Evolutionary conservation across 495 filamentous ascomycete genomes (phyloP), one percentile per base, ranked within the genome.

Genomic region (Penicillium canescens): DNA sequence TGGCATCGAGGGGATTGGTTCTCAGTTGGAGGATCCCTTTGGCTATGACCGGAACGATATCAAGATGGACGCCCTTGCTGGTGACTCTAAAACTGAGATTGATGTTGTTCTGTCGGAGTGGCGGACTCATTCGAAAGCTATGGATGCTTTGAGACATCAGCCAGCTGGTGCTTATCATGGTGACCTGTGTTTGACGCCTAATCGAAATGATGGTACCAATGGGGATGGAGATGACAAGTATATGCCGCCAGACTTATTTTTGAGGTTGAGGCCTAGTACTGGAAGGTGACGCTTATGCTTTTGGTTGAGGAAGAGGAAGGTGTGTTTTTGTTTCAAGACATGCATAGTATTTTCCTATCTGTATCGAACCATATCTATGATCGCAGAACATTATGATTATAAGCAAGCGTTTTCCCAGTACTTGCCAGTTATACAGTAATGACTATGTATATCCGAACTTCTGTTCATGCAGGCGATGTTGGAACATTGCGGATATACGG

Each of bases 1-100:
- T 58, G 84, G 86, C 2, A 89, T 89, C 26, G 86, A 89, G 46
- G 86, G 84, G 1, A 91, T 91, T 48, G 88, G 85, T 2, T 82
- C 74, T 12, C 85, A 89, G 61, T 73, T 90, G 7, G 88, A 91
- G 61, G 88, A 91, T 62, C 88, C 88, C 0, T 90, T 91, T 65
- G 86, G 88, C 6, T 82, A 83, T 55, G 87, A 89, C 55, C 80
- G 81, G 55, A 90, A 89, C 51, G 88, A 90, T 65, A 90, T 91
- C 69, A 88, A 88, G 62, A 88, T 90, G 80, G 88, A 90, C 63
- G 86, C 79, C 10, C 82, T 90, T 50, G 82, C 86, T 7, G 82
- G 86, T 42, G 88, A 91, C 62, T 72, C 81, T 35, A 74, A 83
- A 48, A 77, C 69, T 35, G 88, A 91, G 70, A 77, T 87, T 26